These are phyloP conservation scores for Colletotrichum lentis DNA, from an alignment of 2,329 filamentous ascomycete species.

Conservation along the genomic window DNA sequence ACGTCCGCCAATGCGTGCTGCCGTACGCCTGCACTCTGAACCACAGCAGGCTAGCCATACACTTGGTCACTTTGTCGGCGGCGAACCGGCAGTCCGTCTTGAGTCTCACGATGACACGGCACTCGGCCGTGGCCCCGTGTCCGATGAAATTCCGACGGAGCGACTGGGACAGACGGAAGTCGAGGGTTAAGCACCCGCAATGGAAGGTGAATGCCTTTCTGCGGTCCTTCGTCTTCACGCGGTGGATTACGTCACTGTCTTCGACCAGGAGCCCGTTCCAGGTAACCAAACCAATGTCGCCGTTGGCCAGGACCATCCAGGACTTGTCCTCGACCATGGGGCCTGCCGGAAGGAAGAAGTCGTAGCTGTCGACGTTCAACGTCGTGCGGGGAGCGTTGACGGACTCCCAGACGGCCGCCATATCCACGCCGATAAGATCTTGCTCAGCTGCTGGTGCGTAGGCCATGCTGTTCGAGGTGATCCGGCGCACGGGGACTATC, in stretches of 20 bases:
- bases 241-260: background rate
- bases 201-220: background rate
- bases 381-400: slow-evolving; percentile 16
- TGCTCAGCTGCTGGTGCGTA: background rate
- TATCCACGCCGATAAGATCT: background rate
- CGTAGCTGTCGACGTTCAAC: slow-evolving; percentile 14
- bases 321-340: slow-evolving; percentile 14
- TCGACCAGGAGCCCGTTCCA: background rate
- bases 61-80: background rate
- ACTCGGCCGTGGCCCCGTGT: slow-evolving; percentile 1
- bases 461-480: background rate
- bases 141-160: background rate
- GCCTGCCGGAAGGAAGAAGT: slow-evolving; percentile 20
- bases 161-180: background rate
- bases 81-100: background rate
- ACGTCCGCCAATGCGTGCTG: background rate
- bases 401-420: slow-evolving; percentile 2
- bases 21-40: background rate
- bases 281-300: background rate
- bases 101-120: slow-evolving; percentile 12
- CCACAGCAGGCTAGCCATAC: slow-evolving; percentile 18
- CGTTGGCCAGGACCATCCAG: slow-evolving; percentile 7
- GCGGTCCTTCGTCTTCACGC: background rate
- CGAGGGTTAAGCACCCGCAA: background rate
- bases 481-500: background rate